A percentile compares a stretch with the other conserved stretches of the same genome.
Evolutionary conservation across 139 green algal genomes (phyloP).

Genomic region (Trebouxia sp.): DNA sequence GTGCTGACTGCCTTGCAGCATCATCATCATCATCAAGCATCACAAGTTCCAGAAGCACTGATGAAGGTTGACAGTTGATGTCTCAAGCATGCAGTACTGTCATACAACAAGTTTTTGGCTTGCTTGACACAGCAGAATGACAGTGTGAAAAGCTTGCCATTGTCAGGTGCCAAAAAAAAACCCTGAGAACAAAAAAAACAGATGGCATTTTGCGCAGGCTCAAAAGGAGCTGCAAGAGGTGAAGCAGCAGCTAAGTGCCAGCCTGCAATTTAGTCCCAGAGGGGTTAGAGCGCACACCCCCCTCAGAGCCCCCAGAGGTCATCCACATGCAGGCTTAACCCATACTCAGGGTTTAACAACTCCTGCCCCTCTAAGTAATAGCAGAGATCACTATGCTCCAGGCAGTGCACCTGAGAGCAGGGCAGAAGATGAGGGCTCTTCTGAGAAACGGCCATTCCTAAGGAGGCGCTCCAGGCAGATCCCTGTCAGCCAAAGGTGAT

Average conservation of each 20-base stretch:
- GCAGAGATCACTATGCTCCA: not conserved
- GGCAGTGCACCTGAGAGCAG: not conserved
- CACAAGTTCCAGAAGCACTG: no score
- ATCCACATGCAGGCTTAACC: not conserved
- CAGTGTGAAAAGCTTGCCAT: no score
- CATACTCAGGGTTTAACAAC: not conserved
- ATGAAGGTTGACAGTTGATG: no score
- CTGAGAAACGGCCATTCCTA: slow-evolving; percentile 16
- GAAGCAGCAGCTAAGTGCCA: not conserved
- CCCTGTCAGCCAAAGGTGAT: slow-evolving; percentile 20
- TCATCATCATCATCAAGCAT: no score
- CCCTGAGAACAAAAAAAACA: no score
- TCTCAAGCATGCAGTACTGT: no score
- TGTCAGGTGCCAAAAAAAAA: no score
- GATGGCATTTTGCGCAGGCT: no score
- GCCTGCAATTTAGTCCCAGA: not conserved
- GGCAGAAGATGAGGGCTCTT: not conserved
- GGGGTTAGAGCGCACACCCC: not conserved
- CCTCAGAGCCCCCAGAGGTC: not conserved
- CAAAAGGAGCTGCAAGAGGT: slow-evolving; percentile 7
- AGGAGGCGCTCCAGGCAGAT: not conserved
- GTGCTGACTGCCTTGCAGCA: no score
- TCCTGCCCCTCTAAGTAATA: not conserved
- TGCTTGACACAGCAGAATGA: no score
- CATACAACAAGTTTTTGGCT: no score